A percentile compares a stretch with the other conserved stretches of the same genome.
These are phyloP conservation scores for Colletotrichum sp. DNA, from an alignment of 2,329 filamentous ascomycete genomes.

Conservation along the genomic window DNA sequence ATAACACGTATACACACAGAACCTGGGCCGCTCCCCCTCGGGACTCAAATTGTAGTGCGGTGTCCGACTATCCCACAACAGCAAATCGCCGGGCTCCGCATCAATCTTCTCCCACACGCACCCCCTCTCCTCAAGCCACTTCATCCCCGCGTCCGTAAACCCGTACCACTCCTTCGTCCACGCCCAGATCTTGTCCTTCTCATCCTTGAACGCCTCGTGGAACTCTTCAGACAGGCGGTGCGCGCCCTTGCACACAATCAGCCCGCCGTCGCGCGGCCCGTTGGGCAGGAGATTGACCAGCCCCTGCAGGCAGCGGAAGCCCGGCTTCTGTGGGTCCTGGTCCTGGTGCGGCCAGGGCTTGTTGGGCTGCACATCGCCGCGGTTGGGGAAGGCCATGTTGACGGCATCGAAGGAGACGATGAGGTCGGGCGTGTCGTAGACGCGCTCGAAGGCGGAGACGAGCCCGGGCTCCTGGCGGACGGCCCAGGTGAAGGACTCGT, in stretches of 20 bases:
- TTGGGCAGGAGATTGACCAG: background rate
- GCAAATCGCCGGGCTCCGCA: slow-evolving; percentile 38
- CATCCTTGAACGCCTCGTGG: slow-evolving; percentile 5
- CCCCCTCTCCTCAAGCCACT: slow-evolving; percentile 22
- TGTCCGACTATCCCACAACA: slow-evolving; percentile 35
- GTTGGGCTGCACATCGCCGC: background rate
- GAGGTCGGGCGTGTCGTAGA: slow-evolving; percentile 2
- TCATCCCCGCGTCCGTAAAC: slow-evolving; percentile 19
- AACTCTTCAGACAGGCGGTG: slow-evolving; percentile 21
- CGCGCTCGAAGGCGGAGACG: background rate
- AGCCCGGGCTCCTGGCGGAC: background rate
- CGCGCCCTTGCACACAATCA: slow-evolving; percentile 6
- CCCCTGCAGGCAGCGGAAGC: slow-evolving; percentile 2
- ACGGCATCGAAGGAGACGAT: slow-evolving; percentile 10
- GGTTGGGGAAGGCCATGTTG: slow-evolving; percentile 8
- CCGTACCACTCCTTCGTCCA: slow-evolving; percentile 24
- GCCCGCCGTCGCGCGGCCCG: background rate
- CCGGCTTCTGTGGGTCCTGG: background rate
- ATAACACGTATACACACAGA: slow-evolving; percentile 26
- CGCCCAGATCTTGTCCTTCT: slow-evolving; percentile 27
- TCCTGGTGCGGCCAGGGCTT: slow-evolving; percentile 8
- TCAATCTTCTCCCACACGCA: slow-evolving; percentile 28
- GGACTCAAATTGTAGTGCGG: slow-evolving; percentile 19
- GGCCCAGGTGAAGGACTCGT: slow-evolving; percentile 4
- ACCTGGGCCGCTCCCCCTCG: slow-evolving; percentile 22